These are phyloP conservation scores for Alternaria brassicicola DNA, from an alignment of 2,329 filamentous ascomycete genomes.

Conservation along the genomic window DNA sequence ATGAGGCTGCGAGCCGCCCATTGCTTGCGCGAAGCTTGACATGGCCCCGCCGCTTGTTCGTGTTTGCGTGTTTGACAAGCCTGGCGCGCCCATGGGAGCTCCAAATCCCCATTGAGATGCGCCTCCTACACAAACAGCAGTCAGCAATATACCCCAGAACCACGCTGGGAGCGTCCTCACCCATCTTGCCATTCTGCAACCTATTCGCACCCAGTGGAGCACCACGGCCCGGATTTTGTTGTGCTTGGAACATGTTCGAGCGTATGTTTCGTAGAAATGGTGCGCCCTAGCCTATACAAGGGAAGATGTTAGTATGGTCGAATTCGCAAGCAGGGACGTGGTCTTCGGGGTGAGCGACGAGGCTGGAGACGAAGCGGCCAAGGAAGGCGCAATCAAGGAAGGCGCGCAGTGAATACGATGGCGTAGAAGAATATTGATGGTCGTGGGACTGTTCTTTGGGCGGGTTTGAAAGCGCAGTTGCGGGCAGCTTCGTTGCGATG, in stretches of 20 bases:
- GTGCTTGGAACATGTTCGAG: slow-evolving; percentile 57
- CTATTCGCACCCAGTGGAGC: slow-evolving; percentile 56
- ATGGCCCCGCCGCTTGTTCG: slow-evolving; percentile 57
- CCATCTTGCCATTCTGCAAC: slow-evolving; percentile 62
- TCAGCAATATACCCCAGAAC: slow-evolving; percentile 24
- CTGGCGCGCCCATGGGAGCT: slow-evolving; percentile 59
- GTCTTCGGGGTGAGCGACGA: background rate
- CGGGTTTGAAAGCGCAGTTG: slow-evolving; percentile 1
- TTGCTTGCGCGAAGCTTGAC: slow-evolving; percentile 63
- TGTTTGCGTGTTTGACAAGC: slow-evolving; percentile 58
- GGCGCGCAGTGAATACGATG: background rate
- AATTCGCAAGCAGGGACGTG: background rate
- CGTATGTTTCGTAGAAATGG: slow-evolving; percentile 61
- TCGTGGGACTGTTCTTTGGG: background rate
- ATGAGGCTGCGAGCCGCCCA: slow-evolving; percentile 60
- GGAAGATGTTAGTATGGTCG: slow-evolving; percentile 17
- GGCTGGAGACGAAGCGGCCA: background rate
- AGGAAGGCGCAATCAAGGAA: slow-evolving; percentile 4
- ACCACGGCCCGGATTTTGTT: slow-evolving; percentile 57
- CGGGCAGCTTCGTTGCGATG: slow-evolving; percentile 11
- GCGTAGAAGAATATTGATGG: background rate
- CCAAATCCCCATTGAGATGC: slow-evolving; percentile 65
- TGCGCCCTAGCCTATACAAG: slow-evolving; percentile 54
- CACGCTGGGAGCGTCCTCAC: slow-evolving; percentile 42
- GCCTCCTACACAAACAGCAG: slow-evolving; percentile 50